phyloP scores from a whole-genome alignment of 495 filamentous ascomycete species.

The Articulospora tetracladia region DNA sequence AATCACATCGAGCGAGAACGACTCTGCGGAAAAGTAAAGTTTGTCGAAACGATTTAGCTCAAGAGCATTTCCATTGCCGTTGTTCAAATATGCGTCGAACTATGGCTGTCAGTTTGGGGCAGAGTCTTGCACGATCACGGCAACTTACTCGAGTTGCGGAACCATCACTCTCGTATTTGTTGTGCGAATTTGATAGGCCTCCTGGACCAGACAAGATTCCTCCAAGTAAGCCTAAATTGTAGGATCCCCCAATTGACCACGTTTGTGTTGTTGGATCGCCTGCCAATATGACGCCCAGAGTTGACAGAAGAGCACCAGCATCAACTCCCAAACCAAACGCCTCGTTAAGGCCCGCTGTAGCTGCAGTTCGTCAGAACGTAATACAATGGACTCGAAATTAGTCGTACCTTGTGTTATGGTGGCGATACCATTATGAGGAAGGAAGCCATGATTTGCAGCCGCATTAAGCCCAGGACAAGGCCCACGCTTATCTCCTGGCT shows the following conservation, averaged over 20 bases:
- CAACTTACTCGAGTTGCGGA: conserved; percentile 6
- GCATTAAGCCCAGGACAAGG: conserved; percentile 49
- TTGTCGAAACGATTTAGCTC: conserved; percentile 1
- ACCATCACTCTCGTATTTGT: conserved; percentile 13
- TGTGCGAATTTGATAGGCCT: conserved; percentile 10
- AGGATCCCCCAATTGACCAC: conserved; percentile 17
- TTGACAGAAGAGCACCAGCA: conserved; percentile 10
- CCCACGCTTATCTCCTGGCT: conserved; percentile 38
- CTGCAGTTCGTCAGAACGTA: neutral
- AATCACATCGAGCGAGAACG: conserved; percentile 9
- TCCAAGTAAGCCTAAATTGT: neutral
- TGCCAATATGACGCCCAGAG: conserved; percentile 45
- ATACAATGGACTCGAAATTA: neutral
- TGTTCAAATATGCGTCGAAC: conserved; percentile 7
- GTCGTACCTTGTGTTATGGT: conserved; percentile 28
- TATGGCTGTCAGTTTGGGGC: neutral
- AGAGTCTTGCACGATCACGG: too few relatives aligned
- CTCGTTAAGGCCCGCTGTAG: conserved; percentile 12
- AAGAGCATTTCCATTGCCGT: conserved; percentile 1
- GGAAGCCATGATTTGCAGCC: conserved; percentile 49
- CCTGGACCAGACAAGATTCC: conserved; percentile 8
- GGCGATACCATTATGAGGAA: conserved; percentile 46
- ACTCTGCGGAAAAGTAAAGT: conserved; percentile 3
- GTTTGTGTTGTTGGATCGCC: conserved; percentile 29
- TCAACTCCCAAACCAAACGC: conserved; percentile 43